Evolutionary conservation across 371 early-diverging fungal genomes (phyloP), one percentile per base, ranked within the genome.

Genomic region (Mucor irregularis): DNA sequence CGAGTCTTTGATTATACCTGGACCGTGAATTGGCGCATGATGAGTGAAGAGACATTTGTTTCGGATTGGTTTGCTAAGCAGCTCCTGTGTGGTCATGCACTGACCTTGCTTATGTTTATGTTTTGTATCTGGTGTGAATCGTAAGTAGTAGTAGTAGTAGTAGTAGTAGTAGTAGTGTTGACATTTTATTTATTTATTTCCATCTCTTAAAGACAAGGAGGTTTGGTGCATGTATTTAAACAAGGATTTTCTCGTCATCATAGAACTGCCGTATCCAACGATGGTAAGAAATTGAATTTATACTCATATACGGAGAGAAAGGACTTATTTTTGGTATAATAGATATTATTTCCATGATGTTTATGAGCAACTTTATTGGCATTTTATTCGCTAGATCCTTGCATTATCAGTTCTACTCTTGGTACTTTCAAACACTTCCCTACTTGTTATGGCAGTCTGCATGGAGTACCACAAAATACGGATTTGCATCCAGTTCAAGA

Each of bases 1-100:
- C 83, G 97, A 8, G 83, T 82, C 21, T 97, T 97, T 66, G 68
- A 84, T 52, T 94, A 86, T 72, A 78, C 83, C 25, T 96, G 96
- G 96, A 95, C 97, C 0, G 96, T 95, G 8, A 97, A 97, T 55
- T 97, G 97, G 97, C 80, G 90, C 40, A 88, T 96, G 70, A 40
- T 95, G 9, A 73, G 76, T 28, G 83, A 83, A 53, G 73, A 80
- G 13, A 73, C 76, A 4, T 97, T 97, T 68, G 54, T 79, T 14
- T 85, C 85, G 29, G 29, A 33, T 5, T 52, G 47, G 6, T 90
- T 91, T 69, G 82, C 91, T 1, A 71, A 51, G 14, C n/a, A 52
- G 11, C 64, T 96, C 43, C 57, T 95, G 13, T 57, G 54, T 0
- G 67, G 77, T 0, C 95, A 94, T 66, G 61, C 79, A 1, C 25